Evolutionary conservation across 768 basidiomycete species (phyloP).

Genomic region (Leccinum truebloodii): DNA sequence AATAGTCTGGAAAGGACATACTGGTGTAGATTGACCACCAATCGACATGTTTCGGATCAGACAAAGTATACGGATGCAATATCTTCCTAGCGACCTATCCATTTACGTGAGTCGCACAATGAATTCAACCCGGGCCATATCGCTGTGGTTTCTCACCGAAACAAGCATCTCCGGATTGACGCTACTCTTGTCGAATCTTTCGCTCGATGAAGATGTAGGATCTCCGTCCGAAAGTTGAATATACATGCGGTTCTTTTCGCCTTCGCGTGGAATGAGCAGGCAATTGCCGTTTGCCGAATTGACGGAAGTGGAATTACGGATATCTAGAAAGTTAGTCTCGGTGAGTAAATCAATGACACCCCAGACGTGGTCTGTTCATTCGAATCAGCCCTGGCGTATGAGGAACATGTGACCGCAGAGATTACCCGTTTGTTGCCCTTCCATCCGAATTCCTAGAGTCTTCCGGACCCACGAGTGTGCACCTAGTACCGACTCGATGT

Average conservation of each 20-base stretch:
- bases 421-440: not conserved
- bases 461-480: conserved; percentile 2
- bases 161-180: not conserved
- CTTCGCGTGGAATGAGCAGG: not conserved
- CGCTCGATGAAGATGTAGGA: not conserved
- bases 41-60: not conserved
- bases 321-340: not conserved
- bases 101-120: not conserved
- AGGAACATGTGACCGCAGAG: not conserved
- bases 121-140: not conserved
- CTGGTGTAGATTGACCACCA: not conserved
- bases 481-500: not conserved
- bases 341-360: not conserved
- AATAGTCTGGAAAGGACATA: not conserved
- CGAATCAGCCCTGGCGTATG: not conserved
- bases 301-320: not conserved
- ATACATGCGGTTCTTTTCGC: not conserved
- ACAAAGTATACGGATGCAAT: not conserved
- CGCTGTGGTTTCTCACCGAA: not conserved
- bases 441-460: not conserved
- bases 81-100: not conserved
- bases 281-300: not conserved
- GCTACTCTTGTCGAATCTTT: not conserved
- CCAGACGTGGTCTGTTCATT: not conserved
- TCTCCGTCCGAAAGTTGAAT: not conserved